Conservation (phyloP, 371 early-diverging fungal species). For the Rhizomucor miehei region DNA sequence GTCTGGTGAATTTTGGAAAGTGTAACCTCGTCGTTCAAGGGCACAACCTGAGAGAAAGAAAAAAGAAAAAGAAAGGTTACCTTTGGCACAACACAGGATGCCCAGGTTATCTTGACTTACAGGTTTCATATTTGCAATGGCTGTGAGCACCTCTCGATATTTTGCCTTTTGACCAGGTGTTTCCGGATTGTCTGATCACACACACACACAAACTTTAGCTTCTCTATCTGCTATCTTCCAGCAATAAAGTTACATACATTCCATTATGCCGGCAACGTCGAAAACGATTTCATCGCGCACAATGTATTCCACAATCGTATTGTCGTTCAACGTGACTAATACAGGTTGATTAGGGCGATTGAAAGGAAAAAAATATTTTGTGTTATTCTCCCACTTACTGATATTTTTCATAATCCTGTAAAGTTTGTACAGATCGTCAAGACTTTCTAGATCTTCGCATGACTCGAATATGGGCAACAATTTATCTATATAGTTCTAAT, state of each 20-base stretch:
- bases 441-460: slow-evolving; percentile 82
- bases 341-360: not conserved
- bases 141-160: slow-evolving; percentile 65
- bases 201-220: not conserved
- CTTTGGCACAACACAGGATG: not conserved
- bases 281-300: slow-evolving; percentile 70
- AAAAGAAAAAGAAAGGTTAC: not conserved
- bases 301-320: slow-evolving; percentile 64
- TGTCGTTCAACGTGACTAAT: slow-evolving; percentile 40
- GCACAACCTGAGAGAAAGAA: slow-evolving; percentile 51
- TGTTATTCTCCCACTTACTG: slow-evolving; percentile 43
- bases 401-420: slow-evolving; percentile 72
- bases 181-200: slow-evolving; percentile 69
- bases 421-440: slow-evolving; percentile 66
- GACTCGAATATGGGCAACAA: slow-evolving; percentile 69
- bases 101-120: slow-evolving; percentile 16
- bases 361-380: no score
- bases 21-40: slow-evolving; percentile 65
- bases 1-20: slow-evolving; percentile 77
- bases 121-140: slow-evolving; percentile 65
- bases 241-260: slow-evolving; percentile 57
- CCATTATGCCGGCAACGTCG: slow-evolving; percentile 75
- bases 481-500: slow-evolving; percentile 69
- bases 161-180: slow-evolving; percentile 64
- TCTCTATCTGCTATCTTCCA: slow-evolving; percentile 1